Evolutionary conservation across 1,284 basidiomycete species (phyloP).

Genomic region (Apiotrichum gracile): DNA sequence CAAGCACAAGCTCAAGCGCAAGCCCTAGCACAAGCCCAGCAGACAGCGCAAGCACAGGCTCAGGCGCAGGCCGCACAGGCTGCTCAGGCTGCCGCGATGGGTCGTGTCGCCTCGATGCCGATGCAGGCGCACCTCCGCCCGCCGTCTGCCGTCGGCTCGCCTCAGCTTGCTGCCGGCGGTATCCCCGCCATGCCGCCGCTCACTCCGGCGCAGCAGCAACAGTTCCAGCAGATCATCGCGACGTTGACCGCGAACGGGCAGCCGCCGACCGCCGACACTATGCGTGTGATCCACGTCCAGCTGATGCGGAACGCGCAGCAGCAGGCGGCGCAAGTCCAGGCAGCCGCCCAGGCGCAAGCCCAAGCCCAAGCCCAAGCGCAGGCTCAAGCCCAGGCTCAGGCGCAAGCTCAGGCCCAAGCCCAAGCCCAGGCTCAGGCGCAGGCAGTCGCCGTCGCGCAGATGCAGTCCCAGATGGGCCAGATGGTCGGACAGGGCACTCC

Average conservation of each 20-base stretch:
- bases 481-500: neutral
- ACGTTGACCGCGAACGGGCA: slow-evolving; percentile 28
- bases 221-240: slow-evolving; percentile 29
- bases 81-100: slow-evolving; percentile 11
- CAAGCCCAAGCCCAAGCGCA: slow-evolving; percentile 5
- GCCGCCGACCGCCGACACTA: slow-evolving; percentile 29
- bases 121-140: slow-evolving; percentile 21
- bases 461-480: slow-evolving; percentile 3
- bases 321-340: slow-evolving; percentile 4
- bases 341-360: neutral
- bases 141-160: slow-evolving; percentile 14
- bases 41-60: slow-evolving; percentile 9
- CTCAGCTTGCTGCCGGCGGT: slow-evolving; percentile 13
- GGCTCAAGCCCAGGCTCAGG: slow-evolving; percentile 9
- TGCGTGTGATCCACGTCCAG: slow-evolving; percentile 23
- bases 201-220: slow-evolving; percentile 14
- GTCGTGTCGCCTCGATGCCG: slow-evolving; percentile 16
- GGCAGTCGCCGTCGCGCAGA: neutral
- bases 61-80: slow-evolving; percentile 5
- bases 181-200: slow-evolving; percentile 2
- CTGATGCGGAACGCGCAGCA: slow-evolving; percentile 22
- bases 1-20: slow-evolving; percentile 14
- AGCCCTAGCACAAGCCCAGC: slow-evolving; percentile 14
- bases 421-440: slow-evolving; percentile 9
- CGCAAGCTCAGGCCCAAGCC: slow-evolving; percentile 11